Evolutionary conservation across 2,329 filamentous ascomycete species (phyloP).

Genomic region (Fusarium xyrophilum): DNA sequence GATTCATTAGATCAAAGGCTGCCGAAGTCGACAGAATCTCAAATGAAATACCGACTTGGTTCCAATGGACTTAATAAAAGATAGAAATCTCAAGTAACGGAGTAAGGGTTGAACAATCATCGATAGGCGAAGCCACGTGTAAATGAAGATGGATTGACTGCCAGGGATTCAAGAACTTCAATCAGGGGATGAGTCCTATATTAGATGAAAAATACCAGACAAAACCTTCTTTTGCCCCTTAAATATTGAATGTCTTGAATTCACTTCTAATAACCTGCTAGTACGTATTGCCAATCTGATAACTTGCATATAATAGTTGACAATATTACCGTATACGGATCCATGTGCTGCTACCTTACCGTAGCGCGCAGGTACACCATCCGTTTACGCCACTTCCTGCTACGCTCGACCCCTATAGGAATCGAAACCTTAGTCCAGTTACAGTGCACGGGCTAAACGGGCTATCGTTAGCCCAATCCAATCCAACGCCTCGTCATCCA

Average conservation of each 20-base stretch:
- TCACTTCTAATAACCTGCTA: neutral
- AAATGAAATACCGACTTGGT: neutral
- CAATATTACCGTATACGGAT: neutral
- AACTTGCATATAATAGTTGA: neutral
- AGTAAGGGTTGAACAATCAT: neutral
- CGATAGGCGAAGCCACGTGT: conserved; percentile 9
- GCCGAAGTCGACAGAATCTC: neutral
- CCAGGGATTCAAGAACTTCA: neutral
- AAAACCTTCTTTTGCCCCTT: neutral
- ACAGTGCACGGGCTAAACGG: neutral
- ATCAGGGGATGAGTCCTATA: neutral
- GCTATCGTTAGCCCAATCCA: conserved; percentile 3
- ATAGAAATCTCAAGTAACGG: neutral
- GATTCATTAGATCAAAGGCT: neutral
- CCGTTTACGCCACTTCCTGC: conserved; percentile 18
- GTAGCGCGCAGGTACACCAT: neutral
- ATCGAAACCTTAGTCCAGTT: conserved; percentile 20
- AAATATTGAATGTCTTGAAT: conserved; percentile 9
- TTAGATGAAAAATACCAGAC: neutral
- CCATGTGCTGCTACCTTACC: neutral
- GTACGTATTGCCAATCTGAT: neutral
- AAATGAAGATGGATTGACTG: neutral
- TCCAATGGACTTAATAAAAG: neutral
- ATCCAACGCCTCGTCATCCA: conserved; percentile 27
- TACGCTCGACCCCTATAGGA: conserved; percentile 24